Base-by-base conservation (phyloP, 2,329 filamentous ascomycete genomes). In the Diaporthe sp. region DNA sequence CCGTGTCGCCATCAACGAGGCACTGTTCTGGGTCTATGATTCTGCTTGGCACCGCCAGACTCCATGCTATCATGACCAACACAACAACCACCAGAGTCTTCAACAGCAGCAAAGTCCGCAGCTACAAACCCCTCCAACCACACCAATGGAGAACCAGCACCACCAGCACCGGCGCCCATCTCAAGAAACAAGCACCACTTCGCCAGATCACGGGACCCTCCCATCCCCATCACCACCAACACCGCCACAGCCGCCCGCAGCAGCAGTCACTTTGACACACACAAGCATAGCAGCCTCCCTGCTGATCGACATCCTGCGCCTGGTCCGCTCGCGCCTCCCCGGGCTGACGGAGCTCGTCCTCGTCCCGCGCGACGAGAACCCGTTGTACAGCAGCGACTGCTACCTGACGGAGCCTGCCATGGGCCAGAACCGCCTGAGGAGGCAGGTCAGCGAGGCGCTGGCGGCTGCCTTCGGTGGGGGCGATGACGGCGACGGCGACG, bases 1-100 rank as follows among this genome's bases (percentile, higher is more conserved):
- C 46, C 83, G 85, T 15, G 78, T 89, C 31, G 87, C 88, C 46
- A 81, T 89, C 72, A 87, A 84, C 78, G 87, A 88, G 75, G 81
- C 82, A 4, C 80, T 89, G 28, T 85, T 88, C 76, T 78, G 78
- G 74, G 79, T 83, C 3, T 68, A 74, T 34, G 71, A 73, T 53
- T 55, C 49, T n/a, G 58, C 71, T 15, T 73, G 71, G 71, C 71
- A 73, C 22, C 71, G 51, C 46, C 71, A 49, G 46, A 3, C 37
- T 4, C 49, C 37, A 15, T 62, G 51, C 46, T 34, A 73, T 22
- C 59, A 42, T 46, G 46, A 53, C 5, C 46, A 42, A 17, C 34
- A 13, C 7, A n/a, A 44, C n/a, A 37, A 53, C 55, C 55, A 62
- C 34, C 34, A 39, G 10, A 9, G 3, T 39, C 37, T 39, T 22